Evolutionary conservation across 169 alveolate species (phyloP).

Genomic region (Amoebophrya sp.): DNA sequence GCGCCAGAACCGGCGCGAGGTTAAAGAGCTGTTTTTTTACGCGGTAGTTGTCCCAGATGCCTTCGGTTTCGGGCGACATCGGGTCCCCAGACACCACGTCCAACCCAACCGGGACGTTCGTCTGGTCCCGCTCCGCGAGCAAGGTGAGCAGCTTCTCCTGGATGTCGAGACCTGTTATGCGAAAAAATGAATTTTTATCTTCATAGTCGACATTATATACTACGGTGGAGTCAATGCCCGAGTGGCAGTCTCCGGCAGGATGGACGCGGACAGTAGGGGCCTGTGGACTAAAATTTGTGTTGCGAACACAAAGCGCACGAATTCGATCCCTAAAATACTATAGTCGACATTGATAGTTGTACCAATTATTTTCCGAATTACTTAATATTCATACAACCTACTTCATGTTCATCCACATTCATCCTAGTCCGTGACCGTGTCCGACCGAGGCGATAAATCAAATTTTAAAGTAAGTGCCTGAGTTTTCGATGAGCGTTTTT

Average conservation of each 20-base stretch:
- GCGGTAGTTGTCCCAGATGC: conserved; percentile 86
- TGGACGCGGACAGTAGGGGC: no score
- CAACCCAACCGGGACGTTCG: conserved; percentile 80
- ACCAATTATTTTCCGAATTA: not conserved
- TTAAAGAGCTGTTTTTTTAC: conserved; percentile 87
- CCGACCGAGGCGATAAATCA: not conserved
- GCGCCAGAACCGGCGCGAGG: conserved; percentile 93
- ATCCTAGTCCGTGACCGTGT: not conserved
- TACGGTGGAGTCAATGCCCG: no score
- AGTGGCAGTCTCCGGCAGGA: no score
- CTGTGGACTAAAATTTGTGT: no score
- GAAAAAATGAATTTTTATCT: not conserved
- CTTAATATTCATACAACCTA: not conserved
- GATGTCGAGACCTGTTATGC: not conserved
- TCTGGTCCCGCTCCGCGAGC: conserved; percentile 63
- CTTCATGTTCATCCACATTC: not conserved
- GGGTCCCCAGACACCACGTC: conserved; percentile 83
- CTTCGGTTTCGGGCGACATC: conserved; percentile 75
- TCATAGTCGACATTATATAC: not conserved
- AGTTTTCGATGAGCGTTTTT: conserved; percentile 87
- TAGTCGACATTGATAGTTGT: not conserved
- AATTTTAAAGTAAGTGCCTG: no score
- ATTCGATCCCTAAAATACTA: not conserved
- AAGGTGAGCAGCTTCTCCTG: conserved; percentile 76
- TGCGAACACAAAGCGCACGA: not conserved